Evolutionary conservation across 495 filamentous ascomycete genomes (phyloP), one percentile per base, ranked within the genome.

Genomic region (Bathelium albidoporum): DNA sequence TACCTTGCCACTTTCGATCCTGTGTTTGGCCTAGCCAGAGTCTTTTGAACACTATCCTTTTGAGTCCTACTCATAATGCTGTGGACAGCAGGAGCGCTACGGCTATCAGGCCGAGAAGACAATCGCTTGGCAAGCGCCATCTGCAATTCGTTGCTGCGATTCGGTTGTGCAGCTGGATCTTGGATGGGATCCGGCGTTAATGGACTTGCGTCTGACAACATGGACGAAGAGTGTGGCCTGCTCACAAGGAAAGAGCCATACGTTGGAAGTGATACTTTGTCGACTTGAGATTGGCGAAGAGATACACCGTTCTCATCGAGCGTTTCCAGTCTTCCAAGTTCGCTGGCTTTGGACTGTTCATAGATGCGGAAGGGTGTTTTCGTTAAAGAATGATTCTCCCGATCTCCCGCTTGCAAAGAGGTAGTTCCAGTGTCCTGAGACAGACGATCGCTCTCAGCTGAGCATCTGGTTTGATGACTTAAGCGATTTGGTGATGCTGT

Each of bases 301-400:
- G 43, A 61, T 4, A 67, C 61, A 14, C 62, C 65, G 18, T 60
- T 58, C 31, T 67, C 65, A 58, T 67, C 62, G 52, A 64, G 61
- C 3, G n/a, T 11, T 20, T 64, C 65, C 11, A 16, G 31, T n/a
- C 34, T 59, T 24, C 61, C 65, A 36, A 64, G 41, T 32, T 39
- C 58, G 22, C 49, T 26, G 4, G 59, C 62, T 9, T 55, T 29
- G 5, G 20, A 29, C 26, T 55, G 14, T 49, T 49, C 44, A 1
- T 49, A 20, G n/a, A 49, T 49, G n/a, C 10, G 4, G 20, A 55
- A 55, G 10, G 43, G 18, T 9, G 49, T 26, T 24, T 55, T 29
- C 12, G 12, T 20, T 28, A 10, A 9, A 16, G 5, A 29, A 55
- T 9, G 24, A 7, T 16, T 9, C 24, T 29, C 10, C 22, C 26